Conservation (phyloP, 176 grass and related monocot species). For the Echinochloa phyllopogon region DNA sequence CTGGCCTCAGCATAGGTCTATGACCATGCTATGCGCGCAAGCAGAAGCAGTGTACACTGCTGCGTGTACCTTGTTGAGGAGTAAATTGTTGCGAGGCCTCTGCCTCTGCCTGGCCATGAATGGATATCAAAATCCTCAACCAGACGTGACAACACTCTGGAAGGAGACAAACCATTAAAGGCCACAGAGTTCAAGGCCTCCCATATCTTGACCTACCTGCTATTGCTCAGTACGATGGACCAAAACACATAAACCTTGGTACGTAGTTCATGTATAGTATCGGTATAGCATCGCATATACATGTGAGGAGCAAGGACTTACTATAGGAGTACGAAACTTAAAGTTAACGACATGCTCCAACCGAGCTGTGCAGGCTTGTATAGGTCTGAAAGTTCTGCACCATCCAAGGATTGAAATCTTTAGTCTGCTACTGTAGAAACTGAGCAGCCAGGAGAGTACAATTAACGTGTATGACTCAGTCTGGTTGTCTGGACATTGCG, state of each 20-base stretch:
- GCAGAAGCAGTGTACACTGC: conserved; percentile 22
- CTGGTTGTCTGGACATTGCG: background rate
- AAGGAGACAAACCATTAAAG: conserved; percentile 70
- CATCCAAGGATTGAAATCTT: conserved; percentile 7
- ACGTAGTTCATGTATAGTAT: conserved; percentile 10
- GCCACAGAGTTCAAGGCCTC: conserved; percentile 62
- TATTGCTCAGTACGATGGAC: conserved; percentile 29
- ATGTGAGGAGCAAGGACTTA: background rate
- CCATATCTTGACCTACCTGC: conserved; percentile 47
- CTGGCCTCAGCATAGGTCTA: conserved; percentile 15
- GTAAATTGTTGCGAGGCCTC: conserved; percentile 51
- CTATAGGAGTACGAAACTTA: background rate
- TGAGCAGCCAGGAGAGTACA: conserved; percentile 1
- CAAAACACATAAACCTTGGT: conserved; percentile 34
- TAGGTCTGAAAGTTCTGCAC: conserved; percentile 22
- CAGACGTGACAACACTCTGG: conserved; percentile 71
- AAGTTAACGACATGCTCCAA: background rate
- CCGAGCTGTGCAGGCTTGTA: background rate
- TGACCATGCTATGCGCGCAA: conserved; percentile 44
- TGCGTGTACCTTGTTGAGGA: conserved; percentile 42
- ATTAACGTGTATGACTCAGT: conserved; percentile 35
- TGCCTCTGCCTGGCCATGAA: conserved; percentile 52
- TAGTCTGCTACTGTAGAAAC: background rate
- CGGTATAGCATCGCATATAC: background rate
- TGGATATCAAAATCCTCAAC: conserved; percentile 67